These are phyloP conservation scores for Angomonas desouzai DNA, from an alignment of 208 protist genomes.

Conservation along the genomic window DNA sequence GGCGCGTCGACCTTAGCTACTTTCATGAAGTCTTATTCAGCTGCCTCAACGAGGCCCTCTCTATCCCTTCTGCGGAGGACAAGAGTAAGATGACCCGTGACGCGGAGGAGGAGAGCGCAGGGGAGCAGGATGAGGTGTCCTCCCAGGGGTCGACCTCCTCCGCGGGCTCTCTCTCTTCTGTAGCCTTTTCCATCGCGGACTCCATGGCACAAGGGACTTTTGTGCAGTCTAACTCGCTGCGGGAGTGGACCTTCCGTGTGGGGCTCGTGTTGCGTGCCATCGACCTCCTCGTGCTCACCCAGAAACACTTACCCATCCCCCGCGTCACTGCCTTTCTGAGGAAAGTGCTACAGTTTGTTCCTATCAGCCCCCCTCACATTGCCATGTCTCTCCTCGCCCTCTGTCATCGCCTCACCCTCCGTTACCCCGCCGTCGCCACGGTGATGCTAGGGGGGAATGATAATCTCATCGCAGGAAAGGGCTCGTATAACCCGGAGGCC, in stretches of 20 bases:
- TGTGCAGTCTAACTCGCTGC: slow-evolving; percentile 75
- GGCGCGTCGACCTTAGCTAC: slow-evolving; percentile 90
- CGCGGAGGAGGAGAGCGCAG: slow-evolving; percentile 22
- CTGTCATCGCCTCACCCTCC: slow-evolving; percentile 74
- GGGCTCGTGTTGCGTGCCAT: slow-evolving; percentile 84
- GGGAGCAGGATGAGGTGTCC: slow-evolving; percentile 64
- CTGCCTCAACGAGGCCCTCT: slow-evolving; percentile 77
- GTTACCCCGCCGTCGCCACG: slow-evolving; percentile 73
- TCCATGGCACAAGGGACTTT: slow-evolving; percentile 84
- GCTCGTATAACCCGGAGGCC: slow-evolving; percentile 81
- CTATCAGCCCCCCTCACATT: slow-evolving; percentile 79
- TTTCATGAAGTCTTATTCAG: slow-evolving; percentile 89
- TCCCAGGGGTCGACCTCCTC: slow-evolving; percentile 82
- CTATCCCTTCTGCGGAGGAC: slow-evolving; percentile 56
- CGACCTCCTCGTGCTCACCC: slow-evolving; percentile 85
- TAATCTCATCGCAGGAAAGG: slow-evolving; percentile 82
- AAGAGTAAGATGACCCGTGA: slow-evolving; percentile 65
- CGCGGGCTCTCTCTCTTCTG: slow-evolving; percentile 83
- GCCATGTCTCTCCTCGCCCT: slow-evolving; percentile 76
- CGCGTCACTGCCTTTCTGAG: slow-evolving; percentile 87
- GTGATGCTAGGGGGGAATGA: slow-evolving; percentile 87
- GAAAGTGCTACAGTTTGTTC: slow-evolving; percentile 60
- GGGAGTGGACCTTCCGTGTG: slow-evolving; percentile 88
- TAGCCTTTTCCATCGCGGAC: slow-evolving; percentile 88
- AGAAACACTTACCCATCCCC: slow-evolving; percentile 82